Base-by-base conservation (phyloP, 2,329 filamentous ascomycete genomes). In the Cladosporium sp. region DNA sequence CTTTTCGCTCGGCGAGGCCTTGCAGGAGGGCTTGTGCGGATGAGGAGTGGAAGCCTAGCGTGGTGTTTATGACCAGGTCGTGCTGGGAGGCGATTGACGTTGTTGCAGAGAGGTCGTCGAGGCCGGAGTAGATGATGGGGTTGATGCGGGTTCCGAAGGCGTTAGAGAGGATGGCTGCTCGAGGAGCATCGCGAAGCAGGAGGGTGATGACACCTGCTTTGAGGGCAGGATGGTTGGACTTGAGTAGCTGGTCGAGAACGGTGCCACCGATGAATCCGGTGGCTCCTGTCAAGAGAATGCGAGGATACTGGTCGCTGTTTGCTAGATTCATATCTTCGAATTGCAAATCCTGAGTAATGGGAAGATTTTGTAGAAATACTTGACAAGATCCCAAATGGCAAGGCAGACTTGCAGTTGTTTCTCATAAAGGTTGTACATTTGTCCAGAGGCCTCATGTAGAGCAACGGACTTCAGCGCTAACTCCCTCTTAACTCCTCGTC, bases 1-100 rank as follows among this genome's bases (percentile, higher is more conserved):
- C 64, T 47, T 67, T 64, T 4, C 72, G 65, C 27, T 69, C 61
- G 0, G 63, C 68, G 0, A 80, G 67, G 0, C 75, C 76, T 1
- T 59, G 56, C 2, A 78, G 62, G 27, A 77, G 56, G 0, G 75
- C 73, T 45, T 63, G 64, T 0, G 71, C 72, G 3, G 68, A 67
- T 0, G 56, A 38, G 1, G 63, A 41, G 54, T 77, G 69, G 48
- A 61, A 73, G 4, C 71, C 70, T 2, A 61, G 59, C 1, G 72
- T 70, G 1, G 72, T 66, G 55, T 75, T 70, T 43, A 79, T 68
- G 7, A 79, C 67, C 15, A 60, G 41, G 43, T 60, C 55, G 38
- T 61, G 55, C 45, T 55, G 30, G 12, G 24, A 42, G 15, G 51
- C 49, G 3, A 50, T 43, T 19, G 30, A 38, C 11, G 36, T 53